Evolutionary conservation across 2,329 filamentous ascomycete species (phyloP), one percentile per base, ranked within the genome.

Genomic region (Sporothrix protearum): DNA sequence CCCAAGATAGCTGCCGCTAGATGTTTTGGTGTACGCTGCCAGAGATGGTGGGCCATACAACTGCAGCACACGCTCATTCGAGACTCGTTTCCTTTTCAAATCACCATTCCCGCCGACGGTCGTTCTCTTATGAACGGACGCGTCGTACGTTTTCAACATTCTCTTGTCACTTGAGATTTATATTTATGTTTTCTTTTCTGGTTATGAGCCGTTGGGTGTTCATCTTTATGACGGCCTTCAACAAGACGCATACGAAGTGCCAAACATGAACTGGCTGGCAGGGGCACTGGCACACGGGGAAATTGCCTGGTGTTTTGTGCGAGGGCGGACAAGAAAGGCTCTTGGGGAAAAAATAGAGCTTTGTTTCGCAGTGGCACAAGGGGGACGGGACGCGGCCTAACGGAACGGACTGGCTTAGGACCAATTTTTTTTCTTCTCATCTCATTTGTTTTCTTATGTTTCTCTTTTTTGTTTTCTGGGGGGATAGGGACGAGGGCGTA

Each of bases 401-500:
- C n/a, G n/a, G 39, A 10, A 22, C 10, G 19, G 57, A 22, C n/a
- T 42, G 57, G 36, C n/a, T 19, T n/a, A n/a, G 8, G 53, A 14
- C 7, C 39, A 64, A 2, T 19, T 19, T 28, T 57, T 55, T 55
- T 3, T 25, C 4, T 39, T 39, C 39, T 55, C 36, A 10, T 67
- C 45, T 64, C 57, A 30, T 71, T 55, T 68, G 39, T 63, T 53
- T 61, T 71, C 28, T 49, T 22, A 64, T 51, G 25, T 64, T 28
- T n/a, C 36, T 63, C 2, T 59, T 33, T 49, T 47, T 47, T 64
- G 45, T n/a, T n/a, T n/a, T n/a, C n/a, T n/a, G n/a, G n/a, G 14
- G 39, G 30, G n/a, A 2, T 33, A 49, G 16, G 63, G 25, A 39
- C 59, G 36, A 64, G 3, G 36, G 59, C 59, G 59, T 45, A 64